Conservation (phyloP, 2,329 filamentous ascomycete genomes). For the Periglandula ipomoeae region DNA sequence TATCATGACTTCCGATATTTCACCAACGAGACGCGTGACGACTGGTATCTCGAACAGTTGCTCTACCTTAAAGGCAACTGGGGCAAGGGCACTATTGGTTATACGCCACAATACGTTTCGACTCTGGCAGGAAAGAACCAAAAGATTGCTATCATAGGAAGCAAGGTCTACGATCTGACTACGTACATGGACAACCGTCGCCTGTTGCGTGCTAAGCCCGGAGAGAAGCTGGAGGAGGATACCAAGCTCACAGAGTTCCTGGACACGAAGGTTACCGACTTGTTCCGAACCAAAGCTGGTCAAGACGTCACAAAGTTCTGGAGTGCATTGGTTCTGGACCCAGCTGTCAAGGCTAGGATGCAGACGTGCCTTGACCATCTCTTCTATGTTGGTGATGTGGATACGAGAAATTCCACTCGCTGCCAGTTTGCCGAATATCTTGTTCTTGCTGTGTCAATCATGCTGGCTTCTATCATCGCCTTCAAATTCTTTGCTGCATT, state of each 20-base stretch:
- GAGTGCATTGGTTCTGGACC: constrained; percentile 56
- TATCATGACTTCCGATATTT: constrained; percentile 92
- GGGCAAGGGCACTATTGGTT: constrained; percentile 82
- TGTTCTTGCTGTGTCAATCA: constrained; percentile 71
- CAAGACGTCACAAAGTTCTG: constrained; percentile 77
- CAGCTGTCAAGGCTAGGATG: constrained; percentile 56
- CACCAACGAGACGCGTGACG: constrained; percentile 70
- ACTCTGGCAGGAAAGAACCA: constrained; percentile 55
- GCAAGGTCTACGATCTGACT: constrained; percentile 81
- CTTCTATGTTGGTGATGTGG: constrained; percentile 86
- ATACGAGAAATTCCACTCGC: constrained; percentile 76
- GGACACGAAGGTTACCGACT: constrained; percentile 59
- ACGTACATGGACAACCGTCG: constrained; percentile 72
- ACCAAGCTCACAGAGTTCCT: constrained; percentile 66
- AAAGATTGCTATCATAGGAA: constrained; percentile 69
- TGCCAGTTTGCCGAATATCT: constrained; percentile 89
- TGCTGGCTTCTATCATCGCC: constrained; percentile 72
- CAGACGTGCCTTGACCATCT: constrained; percentile 81
- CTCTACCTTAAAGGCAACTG: constrained; percentile 65
- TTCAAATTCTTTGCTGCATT: constrained; percentile 97
- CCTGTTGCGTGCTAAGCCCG: constrained; percentile 46
- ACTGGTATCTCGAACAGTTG: constrained; percentile 93
- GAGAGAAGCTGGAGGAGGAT: constrained; percentile 36
- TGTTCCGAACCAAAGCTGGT: constrained; percentile 72
- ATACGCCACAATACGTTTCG: constrained; percentile 66